phyloP scores from a whole-genome alignment of 2,329 filamentous ascomycete species.

The Pseudopithomyces chartarum region DNA sequence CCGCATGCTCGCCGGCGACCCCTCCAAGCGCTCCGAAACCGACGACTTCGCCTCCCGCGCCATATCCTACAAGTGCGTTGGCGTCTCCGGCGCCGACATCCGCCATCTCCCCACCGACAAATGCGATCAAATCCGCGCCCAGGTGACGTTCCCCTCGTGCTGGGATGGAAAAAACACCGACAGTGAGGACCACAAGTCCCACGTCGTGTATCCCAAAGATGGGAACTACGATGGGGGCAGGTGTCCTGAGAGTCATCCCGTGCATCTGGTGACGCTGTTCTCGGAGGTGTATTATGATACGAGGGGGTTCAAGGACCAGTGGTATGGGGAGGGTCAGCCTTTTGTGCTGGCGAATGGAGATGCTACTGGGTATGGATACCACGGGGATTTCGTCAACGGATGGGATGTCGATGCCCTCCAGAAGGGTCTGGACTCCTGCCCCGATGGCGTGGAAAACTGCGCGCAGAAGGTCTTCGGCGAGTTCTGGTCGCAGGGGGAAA shows the following conservation, averaged over 20 bases:
- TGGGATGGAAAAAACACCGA: conserved; percentile 68
- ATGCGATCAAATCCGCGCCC: conserved; percentile 67
- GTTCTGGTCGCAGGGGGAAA: conserved; percentile 42
- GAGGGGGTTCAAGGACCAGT: conserved; percentile 54
- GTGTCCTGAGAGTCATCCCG: conserved; percentile 58
- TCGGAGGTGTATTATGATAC: conserved; percentile 63
- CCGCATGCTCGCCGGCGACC: conserved; percentile 73
- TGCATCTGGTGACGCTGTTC: conserved; percentile 63
- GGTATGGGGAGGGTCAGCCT: conserved; percentile 49
- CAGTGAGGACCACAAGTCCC: conserved; percentile 63
- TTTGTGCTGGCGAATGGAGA: conserved; percentile 71
- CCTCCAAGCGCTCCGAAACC: conserved; percentile 60
- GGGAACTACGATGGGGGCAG: conserved; percentile 55
- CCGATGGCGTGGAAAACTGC: conserved; percentile 48
- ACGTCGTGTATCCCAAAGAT: conserved; percentile 64
- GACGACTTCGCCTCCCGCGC: conserved; percentile 53
- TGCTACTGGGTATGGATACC: conserved; percentile 69
- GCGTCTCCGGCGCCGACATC: conserved; percentile 48
- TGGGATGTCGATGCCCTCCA: conserved; percentile 72
- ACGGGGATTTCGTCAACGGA: conserved; percentile 73
- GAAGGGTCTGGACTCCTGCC: conserved; percentile 69
- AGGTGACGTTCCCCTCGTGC: conserved; percentile 75
- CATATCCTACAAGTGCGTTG: conserved; percentile 60
- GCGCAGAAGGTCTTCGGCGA: conserved; percentile 50
- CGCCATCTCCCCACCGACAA: conserved; percentile 72